These are phyloP conservation scores for Komagataella phaffii DNA, from an alignment of 805 yeast species.

Conservation along the genomic window DNA sequence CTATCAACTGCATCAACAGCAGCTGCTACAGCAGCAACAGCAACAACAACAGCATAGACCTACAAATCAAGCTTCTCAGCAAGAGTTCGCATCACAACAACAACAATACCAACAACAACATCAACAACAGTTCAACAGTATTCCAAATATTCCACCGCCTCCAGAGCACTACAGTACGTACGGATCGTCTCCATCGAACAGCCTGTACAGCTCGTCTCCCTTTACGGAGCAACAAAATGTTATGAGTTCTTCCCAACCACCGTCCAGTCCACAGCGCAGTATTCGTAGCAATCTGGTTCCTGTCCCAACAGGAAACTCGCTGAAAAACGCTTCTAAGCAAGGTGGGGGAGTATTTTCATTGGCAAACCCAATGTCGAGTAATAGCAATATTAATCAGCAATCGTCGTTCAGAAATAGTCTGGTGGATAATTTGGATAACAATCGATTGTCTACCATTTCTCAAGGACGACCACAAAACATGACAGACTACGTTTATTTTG, in stretches of 20 bases:
- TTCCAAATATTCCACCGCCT: conserved; percentile 8
- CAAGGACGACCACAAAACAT: conserved; percentile 4
- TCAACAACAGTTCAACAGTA: conserved; percentile 14
- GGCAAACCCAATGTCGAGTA: not conserved
- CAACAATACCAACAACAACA: conserved; percentile 16
- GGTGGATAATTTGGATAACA: not conserved
- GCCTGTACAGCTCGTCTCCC: conserved; percentile 1
- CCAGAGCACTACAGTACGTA: conserved; percentile 1
- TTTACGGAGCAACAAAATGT: conserved; percentile 6
- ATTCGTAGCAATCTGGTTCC: conserved; percentile 17
- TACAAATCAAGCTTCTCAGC: not conserved
- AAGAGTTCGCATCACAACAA: conserved; percentile 7
- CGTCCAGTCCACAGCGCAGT: conserved; percentile 20
- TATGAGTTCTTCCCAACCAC: conserved; percentile 12
- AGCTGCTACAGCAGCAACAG: conserved; percentile 17
- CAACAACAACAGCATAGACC: conserved; percentile 11
- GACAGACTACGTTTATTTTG: conserved; percentile 52
- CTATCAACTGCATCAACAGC: conserved; percentile 4
- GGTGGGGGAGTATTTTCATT: not conserved
- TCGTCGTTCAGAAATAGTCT: not conserved
- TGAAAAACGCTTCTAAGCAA: not conserved
- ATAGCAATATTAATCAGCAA: not conserved
- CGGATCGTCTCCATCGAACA: conserved; percentile 4
- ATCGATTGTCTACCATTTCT: not conserved
- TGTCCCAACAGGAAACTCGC: conserved; percentile 7